These are phyloP conservation scores for Cadophora sp. DNA, from an alignment of 2,329 filamentous ascomycete genomes.

Conservation along the genomic window DNA sequence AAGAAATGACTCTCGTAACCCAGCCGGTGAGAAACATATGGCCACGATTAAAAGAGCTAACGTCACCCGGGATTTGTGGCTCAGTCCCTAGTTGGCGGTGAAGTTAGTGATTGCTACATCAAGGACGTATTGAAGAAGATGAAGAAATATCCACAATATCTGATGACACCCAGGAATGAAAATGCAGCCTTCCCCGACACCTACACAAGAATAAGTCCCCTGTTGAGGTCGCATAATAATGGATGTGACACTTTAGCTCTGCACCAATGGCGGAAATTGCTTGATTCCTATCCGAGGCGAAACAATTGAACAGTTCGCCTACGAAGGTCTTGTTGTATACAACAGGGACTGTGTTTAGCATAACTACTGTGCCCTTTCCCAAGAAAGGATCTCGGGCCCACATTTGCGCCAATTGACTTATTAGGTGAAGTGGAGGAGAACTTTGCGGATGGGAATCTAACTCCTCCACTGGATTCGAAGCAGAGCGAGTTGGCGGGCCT, in stretches of 20 bases:
- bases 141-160: neutral
- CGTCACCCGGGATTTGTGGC: neutral
- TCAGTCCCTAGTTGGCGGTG: neutral
- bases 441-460: slow-evolving; percentile 6
- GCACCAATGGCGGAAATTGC: slow-evolving; percentile 15
- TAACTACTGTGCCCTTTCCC: slow-evolving; percentile 5
- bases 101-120: neutral
- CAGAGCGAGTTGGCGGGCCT: neutral
- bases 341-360: neutral
- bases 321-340: neutral
- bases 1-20: slow-evolving; percentile 14
- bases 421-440: neutral
- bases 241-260: slow-evolving; percentile 18
- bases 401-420: neutral
- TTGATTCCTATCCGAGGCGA: slow-evolving; percentile 4
- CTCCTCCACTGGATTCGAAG: neutral
- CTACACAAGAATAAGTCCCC: slow-evolving; percentile 25
- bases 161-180: neutral
- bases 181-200: neutral
- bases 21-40: slow-evolving; percentile 24
- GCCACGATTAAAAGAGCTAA: slow-evolving; percentile 4
- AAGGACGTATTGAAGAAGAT: neutral
- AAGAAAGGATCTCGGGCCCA: slow-evolving; percentile 10
- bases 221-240: slow-evolving; percentile 2
- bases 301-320: neutral